Base-by-base conservation (phyloP, 345 rosid species). In the Microthlaspi erraticum region DNA sequence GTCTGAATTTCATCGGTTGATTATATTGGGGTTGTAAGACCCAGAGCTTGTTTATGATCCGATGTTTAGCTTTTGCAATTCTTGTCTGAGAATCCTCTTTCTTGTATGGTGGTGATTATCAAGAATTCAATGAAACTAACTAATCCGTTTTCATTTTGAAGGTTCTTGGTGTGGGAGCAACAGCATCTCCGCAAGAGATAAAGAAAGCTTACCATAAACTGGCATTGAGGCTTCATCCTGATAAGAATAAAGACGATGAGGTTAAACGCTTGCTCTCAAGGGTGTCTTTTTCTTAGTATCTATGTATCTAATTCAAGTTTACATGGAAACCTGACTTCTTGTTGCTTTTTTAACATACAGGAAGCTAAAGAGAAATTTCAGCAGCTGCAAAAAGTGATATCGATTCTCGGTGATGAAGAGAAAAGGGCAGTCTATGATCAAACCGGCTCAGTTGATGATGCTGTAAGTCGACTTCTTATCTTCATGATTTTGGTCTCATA, bases 361-460 rank as follows among this genome's bases (percentile, higher is more conserved):
- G 98, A 88, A 53, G 97, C 98, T 44, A 95, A 92, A 66, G 99
- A 88, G 79, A 95, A 92, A 45, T 92, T 92, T 78, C 98, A 95
- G 86, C 93, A 88, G 68, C 72, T 95, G 81, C 97, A 95, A 72
- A 95, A 88, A 79, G 97, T 90, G 73, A 90, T 95, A 19, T 88
- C 96, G 0, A 79, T 95, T 78, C 91, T 92, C 1, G 98, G 94
- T 6, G 97, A 95, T 76, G 89, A 85, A 70, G 96, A 92, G 81
- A 92, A 92, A 70, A 79, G 92, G 5, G 90, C 88, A 0, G 53
- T 92, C 7, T 90, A 92, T 78, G 97, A 90, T 59, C 89, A 90
- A 82, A 92, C 99, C 60, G 97, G 96, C 38, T 90, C 90, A 32
- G 81, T 85, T 48, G 89, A 94, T 75, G 98, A 94, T 74, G 88